A percentile compares a stretch with the other conserved stretches of the same genome.
phyloP scores from a whole-genome alignment of 208 protist species.

The Novymonas esmeraldas region DNA sequence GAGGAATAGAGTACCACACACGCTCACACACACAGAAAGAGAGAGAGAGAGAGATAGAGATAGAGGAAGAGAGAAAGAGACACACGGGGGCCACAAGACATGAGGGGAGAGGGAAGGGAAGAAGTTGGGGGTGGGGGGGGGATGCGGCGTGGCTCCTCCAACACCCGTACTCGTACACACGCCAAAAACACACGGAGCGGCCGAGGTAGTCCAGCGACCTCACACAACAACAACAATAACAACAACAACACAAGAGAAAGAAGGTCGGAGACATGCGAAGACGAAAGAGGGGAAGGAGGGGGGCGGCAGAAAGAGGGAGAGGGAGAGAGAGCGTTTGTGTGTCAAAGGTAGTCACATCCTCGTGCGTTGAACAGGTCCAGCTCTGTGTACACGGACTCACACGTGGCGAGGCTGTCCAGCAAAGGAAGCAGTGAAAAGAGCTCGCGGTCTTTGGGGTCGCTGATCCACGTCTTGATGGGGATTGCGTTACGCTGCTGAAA shows the following conservation, averaged over 20 bases:
- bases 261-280: neutral
- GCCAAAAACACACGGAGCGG: no score
- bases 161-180: neutral
- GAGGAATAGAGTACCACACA: no score
- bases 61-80: neutral
- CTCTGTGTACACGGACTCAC: slow-evolving; percentile 52
- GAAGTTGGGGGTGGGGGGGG: neutral
- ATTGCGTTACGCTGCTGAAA: slow-evolving; percentile 81
- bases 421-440: slow-evolving; percentile 54
- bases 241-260: neutral
- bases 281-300: no score
- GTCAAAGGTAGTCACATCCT: slow-evolving; percentile 21
- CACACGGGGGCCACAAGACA: neutral
- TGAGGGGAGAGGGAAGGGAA: no score
- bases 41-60: neutral
- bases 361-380: slow-evolving; percentile 54
- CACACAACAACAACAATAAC: no score
- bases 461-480: slow-evolving; percentile 66
- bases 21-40: neutral
- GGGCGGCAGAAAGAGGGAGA: no score
- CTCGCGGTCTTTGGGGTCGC: slow-evolving; percentile 50
- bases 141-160: neutral
- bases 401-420: slow-evolving; percentile 39
- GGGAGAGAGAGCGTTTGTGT: no score
- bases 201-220: no score